Evolutionary conservation across 2,329 filamentous ascomycete species (phyloP), one percentile per base, ranked within the genome.

Genomic region (Fusarium chlamydosporum): DNA sequence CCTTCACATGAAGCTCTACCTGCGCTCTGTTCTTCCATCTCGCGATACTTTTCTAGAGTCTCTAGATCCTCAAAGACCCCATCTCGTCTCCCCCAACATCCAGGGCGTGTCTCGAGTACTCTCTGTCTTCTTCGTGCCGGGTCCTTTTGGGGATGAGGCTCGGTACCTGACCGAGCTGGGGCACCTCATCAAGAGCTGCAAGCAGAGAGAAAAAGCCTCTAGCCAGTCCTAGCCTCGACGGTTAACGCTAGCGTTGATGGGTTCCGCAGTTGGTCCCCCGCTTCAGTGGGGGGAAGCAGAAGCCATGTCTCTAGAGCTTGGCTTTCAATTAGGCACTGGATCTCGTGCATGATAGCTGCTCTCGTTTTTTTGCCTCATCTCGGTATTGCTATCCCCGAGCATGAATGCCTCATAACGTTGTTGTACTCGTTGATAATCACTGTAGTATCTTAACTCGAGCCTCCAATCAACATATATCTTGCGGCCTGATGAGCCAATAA

Each of bases 91-190:
- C 58, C 51, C 64, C 58, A 61, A 45, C 47, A 23, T 26, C 65
- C n/a, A 64, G 67, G 67, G 67, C 50, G 67, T 68, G 67, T 64
- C 67, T 56, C 62, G 62, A 70, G 67, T 67, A 60, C 54, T 52
- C 37, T 41, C 18, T n/a, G 37, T 53, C 51, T 34, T 63, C 66
- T 43, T 65, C 37, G 46, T 70, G 40, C 66, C 66, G 34, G 66
- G 66, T 57, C 52, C 53, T 67, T 61, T 67, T 58, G 51, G 47
- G 37, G 43, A 50, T 59, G 54, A 65, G 50, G 56, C 65, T 74
- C 72, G 72, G 72, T 69, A 73, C 62, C 58, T 74, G 72, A 74
- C 72, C 72, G 72, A 74, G 65, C 70, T 69, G 64, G 67, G 68
- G 70, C 68, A 59, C 67, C 47, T 65, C 53, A 50, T 42, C 46